Base-by-base conservation (phyloP, 2,329 filamentous ascomycete genomes). In the Alternaria metachromatica region DNA sequence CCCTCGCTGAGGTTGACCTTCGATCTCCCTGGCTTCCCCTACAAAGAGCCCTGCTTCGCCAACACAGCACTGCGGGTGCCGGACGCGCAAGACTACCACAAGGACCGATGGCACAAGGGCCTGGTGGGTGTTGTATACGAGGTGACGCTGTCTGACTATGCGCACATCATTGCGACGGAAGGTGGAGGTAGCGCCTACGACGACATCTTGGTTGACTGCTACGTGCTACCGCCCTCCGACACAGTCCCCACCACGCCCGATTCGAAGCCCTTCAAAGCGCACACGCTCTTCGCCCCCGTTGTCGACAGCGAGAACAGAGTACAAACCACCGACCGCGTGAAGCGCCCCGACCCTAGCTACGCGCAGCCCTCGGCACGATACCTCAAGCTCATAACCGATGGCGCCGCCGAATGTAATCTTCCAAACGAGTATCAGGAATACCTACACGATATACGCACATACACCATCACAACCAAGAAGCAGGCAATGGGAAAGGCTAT, bases 81-180 rank as follows among this genome's bases (percentile, higher is more conserved):
- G 12, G 64, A 76, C 3, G 64, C 76, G 5, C 51, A 55, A 28
- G 72, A 75, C 58, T 86, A 86, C 68, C 82, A 86, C 71, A 87
- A 88, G 72, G 83, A 87, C 57, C 82, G 82, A 58, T 97, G 93
- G 94, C 83, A 89, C 67, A 94, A 94, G 74, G 92, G 93, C 5
- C 86, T 99, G 3, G 88, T 97, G 44, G 96, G 96, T 23, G 93
- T 97, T 15, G 96, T 98, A 5, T 99, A 99, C 82, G 94, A 98
- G 82, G 93, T 98, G 28, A 97, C 94, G 1, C 83, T 86, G 18
- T 80, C 86, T 46, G 96, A 99, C 82, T 99, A 92, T 77, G 87
- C 89, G 7, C 91, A 88, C 63, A 97, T 99, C 71, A 90, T 98
- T 64, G 90, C 90, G 6, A 97, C 94, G 6, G 96, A 99, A 79